These are phyloP conservation scores for Phanerochaete carnosa DNA, from an alignment of 768 basidiomycete genomes.

Conservation along the genomic window DNA sequence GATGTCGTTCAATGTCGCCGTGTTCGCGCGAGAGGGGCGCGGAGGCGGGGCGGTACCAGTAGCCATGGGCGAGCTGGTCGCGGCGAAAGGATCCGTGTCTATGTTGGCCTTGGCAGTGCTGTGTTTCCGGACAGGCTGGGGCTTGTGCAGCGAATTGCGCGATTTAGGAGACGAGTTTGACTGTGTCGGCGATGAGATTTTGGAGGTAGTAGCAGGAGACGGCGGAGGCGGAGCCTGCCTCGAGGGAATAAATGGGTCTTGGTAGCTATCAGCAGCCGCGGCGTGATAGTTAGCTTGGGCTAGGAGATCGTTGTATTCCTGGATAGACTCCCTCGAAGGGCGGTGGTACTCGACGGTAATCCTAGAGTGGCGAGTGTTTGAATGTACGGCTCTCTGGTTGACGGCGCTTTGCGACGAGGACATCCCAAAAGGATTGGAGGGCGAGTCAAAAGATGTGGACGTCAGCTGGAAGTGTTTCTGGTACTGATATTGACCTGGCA, in stretches of 20 bases:
- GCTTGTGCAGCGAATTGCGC: conserved; percentile 64
- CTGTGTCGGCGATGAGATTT: conserved; percentile 25
- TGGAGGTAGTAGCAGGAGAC: conserved; percentile 26
- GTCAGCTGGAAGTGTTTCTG: conserved; percentile 11
- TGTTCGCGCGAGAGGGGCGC: conserved; percentile 82
- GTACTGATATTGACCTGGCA: conserved; percentile 5
- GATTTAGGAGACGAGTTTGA: conserved; percentile 31
- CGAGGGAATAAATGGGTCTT: conserved; percentile 40
- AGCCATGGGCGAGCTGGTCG: conserved; percentile 28
- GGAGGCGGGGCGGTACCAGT: conserved; percentile 57
- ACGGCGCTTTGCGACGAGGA: conserved; percentile 40
- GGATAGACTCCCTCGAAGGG: conserved; percentile 71
- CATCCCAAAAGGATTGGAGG: conserved; percentile 11
- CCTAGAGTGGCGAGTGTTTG: conserved; percentile 50
- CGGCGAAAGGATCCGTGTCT: conserved; percentile 61
- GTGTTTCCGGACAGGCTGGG: conserved; percentile 52
- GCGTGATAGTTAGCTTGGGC: conserved; percentile 57
- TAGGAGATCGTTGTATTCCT: conserved; percentile 74
- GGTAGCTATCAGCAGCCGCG: conserved; percentile 41
- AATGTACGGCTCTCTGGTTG: conserved; percentile 38
- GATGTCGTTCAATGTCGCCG: conserved; percentile 75
- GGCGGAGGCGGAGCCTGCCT: conserved; percentile 44
- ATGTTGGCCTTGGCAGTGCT: conserved; percentile 34
- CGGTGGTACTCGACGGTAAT: conserved; percentile 71
- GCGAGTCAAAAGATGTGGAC: conserved; percentile 6